Evolutionary conservation across 108 stramenopile species (phyloP), one percentile per base, ranked within the genome.

Genomic region (Conticribra guillardii): DNA sequence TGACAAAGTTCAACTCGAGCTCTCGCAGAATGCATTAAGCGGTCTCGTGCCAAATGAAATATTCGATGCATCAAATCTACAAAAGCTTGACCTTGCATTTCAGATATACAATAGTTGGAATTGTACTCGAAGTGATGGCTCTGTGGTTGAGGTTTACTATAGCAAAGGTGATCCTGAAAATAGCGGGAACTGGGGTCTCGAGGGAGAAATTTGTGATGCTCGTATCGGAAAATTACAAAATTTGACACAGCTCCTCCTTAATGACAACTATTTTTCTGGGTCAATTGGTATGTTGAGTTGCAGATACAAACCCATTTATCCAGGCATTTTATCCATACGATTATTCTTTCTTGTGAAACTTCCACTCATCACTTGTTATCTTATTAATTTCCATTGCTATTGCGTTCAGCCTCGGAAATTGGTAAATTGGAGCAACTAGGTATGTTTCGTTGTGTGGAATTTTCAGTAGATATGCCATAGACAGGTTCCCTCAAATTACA

Each of bases 1-100:
- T 11, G 11, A 41, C 5, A 41, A 41, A 9, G 8, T 11, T 41
- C 17, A 22, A 14, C 24, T 60, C 2, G 5, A 41, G 37, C 37
- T 41, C 11, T 11, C 5, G 8, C 8, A 41, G 11, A 41, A 41
- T 11, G 5, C 11, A 11, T 41, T 41, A 11, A 45, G 22, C 22
- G 60, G 60, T 23, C 0, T 7, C 0, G 24, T 60, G 14, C 60
- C 60, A 7, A 30, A 60, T 22, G 60, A 60, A 22, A 14, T 60
- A 0, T 45, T 23, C 21, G 29, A 60, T 23, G 15, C 44, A 2
- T 31, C 56, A 31, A 31, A 24, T 29, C 29, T 57, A n/a, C 28
- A 30, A n/a, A 26, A 29, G 14, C 9, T 57, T 7, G 18, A 32
- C 8, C 0, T 57, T 31, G 24, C 30, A 5, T 31, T 0, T 2